Percentiles rank a stretch among this genome's conserved stretches.
Evolutionary conservation across 108 stramenopile species (phyloP).

Genomic region (Cyclostephanos tholiformis): DNA sequence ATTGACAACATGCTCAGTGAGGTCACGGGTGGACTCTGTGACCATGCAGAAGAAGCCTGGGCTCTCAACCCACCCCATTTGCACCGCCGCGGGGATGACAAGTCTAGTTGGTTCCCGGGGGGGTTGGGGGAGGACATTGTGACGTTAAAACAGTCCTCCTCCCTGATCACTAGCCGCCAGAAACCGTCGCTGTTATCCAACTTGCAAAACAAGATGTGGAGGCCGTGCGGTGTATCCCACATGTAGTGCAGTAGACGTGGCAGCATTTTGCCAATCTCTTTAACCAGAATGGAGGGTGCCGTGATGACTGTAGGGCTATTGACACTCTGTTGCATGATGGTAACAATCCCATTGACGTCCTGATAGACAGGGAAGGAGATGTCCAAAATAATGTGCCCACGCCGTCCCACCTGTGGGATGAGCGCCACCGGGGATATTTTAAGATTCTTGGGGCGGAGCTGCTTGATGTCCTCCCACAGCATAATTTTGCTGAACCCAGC

Average conservation of each 20-base stretch:
- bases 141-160: slow-evolving; percentile 2
- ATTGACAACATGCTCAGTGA: too few relatives aligned
- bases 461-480: slow-evolving; percentile 14
- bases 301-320: background rate
- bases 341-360: background rate
- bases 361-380: background rate
- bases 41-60: too few relatives aligned
- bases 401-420: background rate
- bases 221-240: background rate
- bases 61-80: too few relatives aligned
- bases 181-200: slow-evolving; percentile 10
- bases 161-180: slow-evolving; percentile 4
- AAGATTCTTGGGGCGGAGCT: background rate
- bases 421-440: slow-evolving; percentile 18
- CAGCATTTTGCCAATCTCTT: background rate
- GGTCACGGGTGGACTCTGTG: too few relatives aligned
- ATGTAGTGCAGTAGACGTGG: slow-evolving; percentile 2
- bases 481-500: slow-evolving; percentile 7
- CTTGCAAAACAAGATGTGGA: slow-evolving; percentile 10
- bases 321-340: background rate
- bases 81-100: too few relatives aligned
- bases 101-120: background rate
- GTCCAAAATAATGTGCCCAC: background rate
- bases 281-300: background rate
- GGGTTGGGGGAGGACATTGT: slow-evolving; percentile 8